Conservation (phyloP, 169 alveolate genomes). For the Eimeria maxima region DNA sequence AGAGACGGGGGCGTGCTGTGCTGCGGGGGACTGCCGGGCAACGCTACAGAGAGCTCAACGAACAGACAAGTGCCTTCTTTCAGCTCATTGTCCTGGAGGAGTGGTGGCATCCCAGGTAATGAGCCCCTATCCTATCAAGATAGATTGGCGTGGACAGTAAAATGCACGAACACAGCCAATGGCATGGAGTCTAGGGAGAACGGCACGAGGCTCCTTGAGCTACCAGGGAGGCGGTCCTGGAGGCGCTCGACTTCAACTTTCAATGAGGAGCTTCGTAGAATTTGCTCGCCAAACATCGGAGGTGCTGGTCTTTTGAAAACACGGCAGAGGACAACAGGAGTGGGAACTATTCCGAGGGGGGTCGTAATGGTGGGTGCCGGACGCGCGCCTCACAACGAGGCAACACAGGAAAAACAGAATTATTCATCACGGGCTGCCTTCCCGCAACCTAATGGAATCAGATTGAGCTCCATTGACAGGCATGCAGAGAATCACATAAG, state of each 20-base stretch:
- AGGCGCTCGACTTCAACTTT: neutral
- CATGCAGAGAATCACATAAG: neutral
- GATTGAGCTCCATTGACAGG: neutral
- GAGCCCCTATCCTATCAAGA: neutral
- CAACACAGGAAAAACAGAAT: neutral
- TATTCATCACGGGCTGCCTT: neutral
- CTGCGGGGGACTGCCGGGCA: neutral
- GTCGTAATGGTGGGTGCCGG: neutral
- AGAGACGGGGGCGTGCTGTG: neutral
- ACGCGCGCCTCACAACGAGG: neutral
- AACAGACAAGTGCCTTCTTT: constrained; percentile 5
- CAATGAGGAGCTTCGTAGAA: neutral
- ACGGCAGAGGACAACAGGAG: neutral
- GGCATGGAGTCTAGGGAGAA: neutral
- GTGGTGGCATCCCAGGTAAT: neutral
- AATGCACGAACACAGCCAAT: neutral
- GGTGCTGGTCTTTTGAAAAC: neutral
- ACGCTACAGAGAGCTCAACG: neutral
- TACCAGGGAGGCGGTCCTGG: neutral
- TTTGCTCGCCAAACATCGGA: neutral
- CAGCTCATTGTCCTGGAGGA: constrained; percentile 7
- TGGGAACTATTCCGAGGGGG: neutral
- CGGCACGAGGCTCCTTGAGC: neutral
- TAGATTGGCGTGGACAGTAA: neutral
- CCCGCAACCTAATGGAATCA: neutral